Evolutionary conservation across 176 grass and related monocot species (phyloP).

Genomic region (Musa troglodytarum): DNA sequence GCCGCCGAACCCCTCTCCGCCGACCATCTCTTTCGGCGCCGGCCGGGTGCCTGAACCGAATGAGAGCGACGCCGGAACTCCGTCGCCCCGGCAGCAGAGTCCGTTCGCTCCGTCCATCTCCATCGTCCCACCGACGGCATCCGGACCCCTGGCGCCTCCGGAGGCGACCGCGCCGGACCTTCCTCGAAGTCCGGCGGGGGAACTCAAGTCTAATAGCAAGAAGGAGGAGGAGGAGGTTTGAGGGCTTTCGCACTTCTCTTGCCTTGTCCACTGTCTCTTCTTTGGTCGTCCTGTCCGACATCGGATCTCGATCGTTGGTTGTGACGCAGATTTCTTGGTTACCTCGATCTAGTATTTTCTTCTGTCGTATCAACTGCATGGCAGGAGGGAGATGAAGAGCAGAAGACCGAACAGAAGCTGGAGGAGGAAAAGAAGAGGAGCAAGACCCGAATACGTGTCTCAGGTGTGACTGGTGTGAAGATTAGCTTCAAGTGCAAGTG

Average conservation of each 20-base stretch:
- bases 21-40: not conserved
- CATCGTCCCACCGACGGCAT: not conserved
- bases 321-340: no score
- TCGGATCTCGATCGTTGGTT: no score
- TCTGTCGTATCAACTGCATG: no score
- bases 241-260: no score
- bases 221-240: not conserved
- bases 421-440: no score
- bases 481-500: conserved; percentile 9
- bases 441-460: not conserved
- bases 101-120: not conserved
- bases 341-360: no score
- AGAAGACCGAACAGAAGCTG: no score
- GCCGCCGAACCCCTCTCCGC: not conserved
- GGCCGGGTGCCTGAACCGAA: not conserved
- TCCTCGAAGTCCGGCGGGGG: not conserved
- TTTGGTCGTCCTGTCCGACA: no score
- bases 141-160: not conserved
- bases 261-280: no score
- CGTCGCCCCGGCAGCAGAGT: not conserved
- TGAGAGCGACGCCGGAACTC: not conserved
- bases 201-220: not conserved
- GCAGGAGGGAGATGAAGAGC: no score
- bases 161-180: not conserved
- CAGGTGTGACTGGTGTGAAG: not conserved